Base-by-base conservation (phyloP, 1,284 basidiomycete genomes). In the Paramarasmius palmivorus region DNA sequence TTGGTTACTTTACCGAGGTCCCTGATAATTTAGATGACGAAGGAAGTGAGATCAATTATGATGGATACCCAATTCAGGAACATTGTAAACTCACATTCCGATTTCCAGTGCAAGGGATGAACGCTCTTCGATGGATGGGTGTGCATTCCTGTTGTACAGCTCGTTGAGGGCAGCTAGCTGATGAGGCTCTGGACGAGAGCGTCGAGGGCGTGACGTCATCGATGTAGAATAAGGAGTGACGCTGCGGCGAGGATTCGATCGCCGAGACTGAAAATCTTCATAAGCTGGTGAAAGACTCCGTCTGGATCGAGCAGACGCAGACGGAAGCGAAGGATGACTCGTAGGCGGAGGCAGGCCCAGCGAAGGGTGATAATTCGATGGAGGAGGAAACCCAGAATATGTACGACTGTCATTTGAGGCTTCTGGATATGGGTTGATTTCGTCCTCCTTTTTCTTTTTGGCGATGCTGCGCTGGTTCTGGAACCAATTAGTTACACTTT, bases 1-100 rank as follows among this genome's bases (percentile, higher is more conserved):
- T 91, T 91, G n/a, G 88, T 90, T 47, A 91, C 88, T 70, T 88
- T 90, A 62, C 83, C 83, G 54, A 90, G 69, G 68, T 91, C 87
- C 88, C 87, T 89, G 62, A 57, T 54, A 58, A 61, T 54, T n/a
- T 52, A 47, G 54, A 62, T 49, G 58, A 29, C 49, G 20, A 48
- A 59, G 54, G 49, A 37, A 49, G 35, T 55, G 55, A 55, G 22
- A 50, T 57, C 46, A 39, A 52, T 51, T 25, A 45, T 54, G 20
- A 52, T 47, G 44, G 14, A 14, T 19, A 32, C 22, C 17, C 22
- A 42, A 42, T 26, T 29, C 44, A 46, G 25, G 44, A 15, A 46
- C 12, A n/a, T 46, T 51, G 37, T 41, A 40, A 57, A 73, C 82
- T 67, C 68, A 86, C 84, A 86, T 86, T 68, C 86, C 87, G 56